Evolutionary conservation across 139 green algal genomes (phyloP).

Genomic region (Nannochloris sp.): DNA sequence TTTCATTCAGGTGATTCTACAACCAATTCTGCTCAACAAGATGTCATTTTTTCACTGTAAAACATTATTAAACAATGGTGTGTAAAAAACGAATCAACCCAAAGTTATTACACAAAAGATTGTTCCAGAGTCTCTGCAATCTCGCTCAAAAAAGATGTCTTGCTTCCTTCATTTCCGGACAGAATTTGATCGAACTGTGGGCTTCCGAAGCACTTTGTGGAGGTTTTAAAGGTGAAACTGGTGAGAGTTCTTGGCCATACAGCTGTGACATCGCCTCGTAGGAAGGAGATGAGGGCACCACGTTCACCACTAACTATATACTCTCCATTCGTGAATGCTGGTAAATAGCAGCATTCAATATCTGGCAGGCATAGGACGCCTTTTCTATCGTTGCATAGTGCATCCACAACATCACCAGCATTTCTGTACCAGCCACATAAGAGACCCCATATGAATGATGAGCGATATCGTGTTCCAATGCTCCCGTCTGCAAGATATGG

Average conservation of each 20-base stretch:
- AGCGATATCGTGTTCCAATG: background rate
- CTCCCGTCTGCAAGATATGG: slow-evolving; percentile 11
- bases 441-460: background rate
- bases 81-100: too few species aligned
- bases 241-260: background rate
- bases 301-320: background rate
- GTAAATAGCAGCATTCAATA: background rate
- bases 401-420: slow-evolving; percentile 1
- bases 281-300: background rate
- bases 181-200: background rate
- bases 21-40: too few species aligned
- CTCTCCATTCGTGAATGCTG: background rate
- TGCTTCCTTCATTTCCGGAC: background rate
- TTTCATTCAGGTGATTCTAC: background rate
- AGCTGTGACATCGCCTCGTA: background rate
- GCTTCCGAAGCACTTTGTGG: background rate
- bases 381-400: background rate
- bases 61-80: too few species aligned
- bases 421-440: background rate
- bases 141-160: background rate
- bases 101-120: too few species aligned
- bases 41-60: too few species aligned
- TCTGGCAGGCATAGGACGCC: slow-evolving; percentile 1
- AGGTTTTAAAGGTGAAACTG: background rate
- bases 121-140: background rate